Conservation (phyloP, 2,329 filamentous ascomycete genomes). For the Exophiala lecanii-corni region DNA sequence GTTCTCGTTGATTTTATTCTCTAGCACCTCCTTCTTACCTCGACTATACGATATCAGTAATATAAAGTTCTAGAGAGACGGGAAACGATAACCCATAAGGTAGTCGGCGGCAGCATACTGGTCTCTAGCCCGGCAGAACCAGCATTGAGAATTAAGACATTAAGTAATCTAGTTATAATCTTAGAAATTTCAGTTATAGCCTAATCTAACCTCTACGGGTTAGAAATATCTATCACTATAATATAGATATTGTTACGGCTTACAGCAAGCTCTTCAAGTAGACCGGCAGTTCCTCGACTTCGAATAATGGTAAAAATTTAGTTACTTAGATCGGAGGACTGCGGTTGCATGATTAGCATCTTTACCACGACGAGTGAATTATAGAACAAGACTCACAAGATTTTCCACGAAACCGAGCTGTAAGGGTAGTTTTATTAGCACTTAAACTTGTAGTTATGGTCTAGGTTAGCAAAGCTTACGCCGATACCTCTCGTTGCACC, state of each 20-base stretch:
- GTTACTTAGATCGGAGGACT: conserved; percentile 29
- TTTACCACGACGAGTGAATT: background rate
- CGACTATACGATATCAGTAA: conserved; percentile 15
- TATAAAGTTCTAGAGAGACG: conserved; percentile 2
- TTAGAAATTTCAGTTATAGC: conserved; percentile 31
- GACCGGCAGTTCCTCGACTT: conserved; percentile 26
- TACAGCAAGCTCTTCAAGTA: conserved; percentile 28
- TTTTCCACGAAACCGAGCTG: conserved; percentile 16
- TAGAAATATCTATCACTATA: conserved; percentile 34
- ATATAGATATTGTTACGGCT: conserved; percentile 35
- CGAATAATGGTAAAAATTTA: conserved; percentile 40
- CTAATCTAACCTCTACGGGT: conserved; percentile 11
- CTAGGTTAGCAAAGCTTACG: conserved; percentile 15
- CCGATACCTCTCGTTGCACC: conserved; percentile 21
- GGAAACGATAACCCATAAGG: conserved; percentile 13
- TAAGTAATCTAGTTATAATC: conserved; percentile 37
- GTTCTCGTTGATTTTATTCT: conserved; percentile 20
- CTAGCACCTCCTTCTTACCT: conserved; percentile 20
- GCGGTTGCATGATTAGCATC: conserved; percentile 8
- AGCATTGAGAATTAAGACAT: conserved; percentile 42
- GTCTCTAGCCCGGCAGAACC: conserved; percentile 26
- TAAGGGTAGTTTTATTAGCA: conserved; percentile 9
- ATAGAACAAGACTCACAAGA: conserved; percentile 11
- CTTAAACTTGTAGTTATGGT: conserved; percentile 8
- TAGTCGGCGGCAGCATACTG: conserved; percentile 12